phyloP scores from a whole-genome alignment of 2,329 filamentous ascomycete genomes.

The Tolypocladium cylindrosporum region DNA sequence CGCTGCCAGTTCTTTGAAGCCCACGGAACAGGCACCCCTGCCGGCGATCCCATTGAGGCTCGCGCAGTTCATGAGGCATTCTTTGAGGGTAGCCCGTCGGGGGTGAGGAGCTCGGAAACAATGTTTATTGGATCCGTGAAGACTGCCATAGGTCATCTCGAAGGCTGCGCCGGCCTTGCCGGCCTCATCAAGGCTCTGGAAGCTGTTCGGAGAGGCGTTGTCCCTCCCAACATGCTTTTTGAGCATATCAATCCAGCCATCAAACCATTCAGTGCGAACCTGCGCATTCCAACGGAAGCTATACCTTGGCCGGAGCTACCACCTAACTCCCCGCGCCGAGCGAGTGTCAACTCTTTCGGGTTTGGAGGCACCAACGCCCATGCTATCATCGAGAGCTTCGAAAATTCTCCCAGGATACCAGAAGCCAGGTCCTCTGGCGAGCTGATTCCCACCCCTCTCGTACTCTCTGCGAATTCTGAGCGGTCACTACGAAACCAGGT shows the following conservation, averaged over 20 bases:
- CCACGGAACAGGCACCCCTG: slow-evolving; percentile 28
- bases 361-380: slow-evolving; percentile 40
- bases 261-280: slow-evolving; percentile 11
- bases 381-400: slow-evolving; percentile 21
- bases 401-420: not conserved
- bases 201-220: slow-evolving; percentile 8
- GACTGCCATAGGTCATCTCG: slow-evolving; percentile 15
- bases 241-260: slow-evolving; percentile 16
- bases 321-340: slow-evolving; percentile 18
- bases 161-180: slow-evolving; percentile 14
- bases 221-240: slow-evolving; percentile 22
- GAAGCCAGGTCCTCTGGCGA: too few species aligned
- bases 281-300: slow-evolving; percentile 11
- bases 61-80: slow-evolving; percentile 29
- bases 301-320: slow-evolving; percentile 11
- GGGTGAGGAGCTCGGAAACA: too few species aligned
- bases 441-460: not conserved
- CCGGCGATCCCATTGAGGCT: slow-evolving; percentile 15
- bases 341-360: slow-evolving; percentile 37
- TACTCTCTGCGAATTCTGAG: not conserved
- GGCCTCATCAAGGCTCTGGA: slow-evolving; percentile 9
- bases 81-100: slow-evolving; percentile 8
- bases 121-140: slow-evolving; percentile 15
- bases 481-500: not conserved
- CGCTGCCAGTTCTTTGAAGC: slow-evolving; percentile 17